Evolutionary conservation across 2,329 filamentous ascomycete species (phyloP), one percentile per base, ranked within the genome.

Genomic region (Incumbomyces lentus): DNA sequence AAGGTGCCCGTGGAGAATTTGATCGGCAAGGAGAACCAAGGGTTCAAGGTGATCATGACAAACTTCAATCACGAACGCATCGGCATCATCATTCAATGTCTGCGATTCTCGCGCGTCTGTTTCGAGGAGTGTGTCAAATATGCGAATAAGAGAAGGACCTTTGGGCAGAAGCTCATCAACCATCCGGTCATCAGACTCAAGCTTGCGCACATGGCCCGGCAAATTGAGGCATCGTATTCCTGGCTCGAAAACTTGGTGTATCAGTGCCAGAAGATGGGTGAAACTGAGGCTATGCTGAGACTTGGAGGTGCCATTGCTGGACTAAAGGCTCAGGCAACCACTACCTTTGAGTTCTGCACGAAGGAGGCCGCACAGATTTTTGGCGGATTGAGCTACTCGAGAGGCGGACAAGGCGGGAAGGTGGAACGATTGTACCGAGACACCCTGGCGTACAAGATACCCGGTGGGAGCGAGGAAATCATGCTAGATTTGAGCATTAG

Each of bases 31-130:
- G 83, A 94, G 72, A 95, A 98, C 75, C 84, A 94, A 66, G 92
- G 92, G 33, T 98, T 98, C 79, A 86, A 89, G 70, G 88, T 94
- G 63, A 90, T 98, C 74, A 96, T 96, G 90, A 95, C 87, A 64
- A 95, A 95, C 76, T 95, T 95, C 75, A 96, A 96, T 78, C 92
- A 96, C 75, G 92, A 98, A 72, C 86, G 92, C 53, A 89, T 98
- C 58, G 92, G 92, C 52, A 96, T 98, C 68, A 89, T 96, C 70
- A 96, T 96, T 72, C 92, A 98, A 70, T 94, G 82, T 61, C 67
- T 95, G 55, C 88, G 92, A 61, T 96, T 98, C 78, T 82, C 86
- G 36, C 88, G 92, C 56, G 90, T 96, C 56, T 95, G 89, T 76
- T 95, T 87, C 73, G 90, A 96, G 65, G 92, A 98, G 70, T 86